Evolutionary conservation across 805 yeast genomes (phyloP).

Genomic region (Metschnikowia bowlesiae): DNA sequence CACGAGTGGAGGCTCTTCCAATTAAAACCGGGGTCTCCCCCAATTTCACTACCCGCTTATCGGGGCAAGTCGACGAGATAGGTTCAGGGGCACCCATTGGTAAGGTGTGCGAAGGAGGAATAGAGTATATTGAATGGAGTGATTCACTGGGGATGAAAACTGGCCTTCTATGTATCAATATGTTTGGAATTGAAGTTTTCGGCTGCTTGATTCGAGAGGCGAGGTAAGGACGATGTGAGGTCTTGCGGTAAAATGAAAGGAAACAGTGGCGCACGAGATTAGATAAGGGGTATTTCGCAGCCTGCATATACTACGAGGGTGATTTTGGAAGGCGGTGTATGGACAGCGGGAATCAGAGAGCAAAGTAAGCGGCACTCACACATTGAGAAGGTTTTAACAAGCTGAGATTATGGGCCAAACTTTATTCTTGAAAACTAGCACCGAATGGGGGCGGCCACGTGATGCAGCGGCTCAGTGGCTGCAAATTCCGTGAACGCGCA

Average conservation of each 20-base stretch:
- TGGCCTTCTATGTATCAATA: neutral
- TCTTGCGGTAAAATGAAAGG: neutral
- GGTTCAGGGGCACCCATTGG: neutral
- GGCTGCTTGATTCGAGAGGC: neutral
- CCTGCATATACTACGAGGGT: neutral
- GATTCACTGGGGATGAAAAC: neutral
- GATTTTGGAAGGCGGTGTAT: neutral
- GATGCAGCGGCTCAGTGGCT: neutral
- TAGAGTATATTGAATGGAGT: neutral
- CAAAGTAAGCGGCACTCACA: no score
- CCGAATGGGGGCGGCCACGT: neutral
- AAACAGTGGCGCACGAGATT: constrained; percentile 1
- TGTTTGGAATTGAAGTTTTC: neutral
- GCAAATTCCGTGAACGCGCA: neutral
- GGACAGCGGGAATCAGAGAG: no score
- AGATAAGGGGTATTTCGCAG: neutral
- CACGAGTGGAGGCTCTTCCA: constrained; percentile 31
- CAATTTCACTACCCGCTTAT: constrained; percentile 5
- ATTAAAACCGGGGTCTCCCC: constrained; percentile 6
- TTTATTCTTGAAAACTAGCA: no score
- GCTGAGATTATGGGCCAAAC: no score
- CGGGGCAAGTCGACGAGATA: neutral
- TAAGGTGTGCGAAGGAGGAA: neutral
- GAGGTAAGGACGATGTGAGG: neutral
- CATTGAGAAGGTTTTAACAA: no score